Base-by-base conservation (phyloP, 805 yeast species). In the Saturnispora halmiae region DNA sequence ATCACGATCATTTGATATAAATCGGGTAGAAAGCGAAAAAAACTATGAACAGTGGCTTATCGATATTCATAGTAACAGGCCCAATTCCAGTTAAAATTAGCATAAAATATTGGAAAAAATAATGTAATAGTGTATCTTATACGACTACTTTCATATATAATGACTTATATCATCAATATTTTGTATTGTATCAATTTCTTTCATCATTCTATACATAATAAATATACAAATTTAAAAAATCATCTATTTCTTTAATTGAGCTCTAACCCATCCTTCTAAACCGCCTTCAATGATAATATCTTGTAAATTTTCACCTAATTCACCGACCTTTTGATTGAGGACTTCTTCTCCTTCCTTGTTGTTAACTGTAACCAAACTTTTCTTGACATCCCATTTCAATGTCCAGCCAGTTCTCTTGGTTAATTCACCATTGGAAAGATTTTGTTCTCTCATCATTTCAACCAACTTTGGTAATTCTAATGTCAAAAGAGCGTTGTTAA, bases 251-350 rank as follows among this genome's bases (percentile, higher is more conserved):
- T 52, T 51, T 48, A 80, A 65, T 60, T 85, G 82, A 16, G 87
- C 70, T 62, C 73, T 82, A 44, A 92, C 96, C 99, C 99, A 92
- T 31, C 95, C 94, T 71, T 92, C 99, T 44, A 92, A 75, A 43
- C 99, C 99, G 36, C 98, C 98, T 60, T 86, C 81, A 48, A 90
- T 88, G 50, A 92, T 92, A 55, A 92, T 92, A 52, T 92, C 98
- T 66, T 92, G 99, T 59, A 92, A 71, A 61, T 88, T 88, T 41
- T 87, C 78, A 49, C 98, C 97, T 47, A 92, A 71, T 63, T 92
- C 97, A 45, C 97, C 96, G 36, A 92, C 97, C 64, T 82, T 83
- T 60, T 85, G 94, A 50, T 73, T 73, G 50, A 90, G 67, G 14
- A 88, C 70, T 30, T 79, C 72, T 24, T 71, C 69, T 18, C 73